Evolutionary conservation across 176 grass and related monocot species (phyloP).

Genomic region (Juncus effusus): DNA sequence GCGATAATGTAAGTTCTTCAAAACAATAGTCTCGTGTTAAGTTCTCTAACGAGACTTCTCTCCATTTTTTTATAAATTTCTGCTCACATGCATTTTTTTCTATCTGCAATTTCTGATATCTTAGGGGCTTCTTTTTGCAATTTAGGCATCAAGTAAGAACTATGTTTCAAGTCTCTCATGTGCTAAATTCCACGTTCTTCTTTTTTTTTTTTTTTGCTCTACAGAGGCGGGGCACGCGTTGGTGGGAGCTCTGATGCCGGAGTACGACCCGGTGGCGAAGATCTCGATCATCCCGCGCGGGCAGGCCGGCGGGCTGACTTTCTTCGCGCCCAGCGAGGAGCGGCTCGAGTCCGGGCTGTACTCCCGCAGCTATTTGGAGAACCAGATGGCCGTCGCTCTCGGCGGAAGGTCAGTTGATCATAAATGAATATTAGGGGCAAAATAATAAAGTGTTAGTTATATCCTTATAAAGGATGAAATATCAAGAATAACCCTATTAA

Average conservation of each 20-base stretch:
- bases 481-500: too few relatives aligned
- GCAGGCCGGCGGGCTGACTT: constrained; percentile 90
- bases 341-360: constrained; percentile 90
- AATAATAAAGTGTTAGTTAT: too few relatives aligned
- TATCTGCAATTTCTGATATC: too few relatives aligned
- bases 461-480: too few relatives aligned
- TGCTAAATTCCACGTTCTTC: background rate
- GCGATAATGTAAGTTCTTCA: too few relatives aligned
- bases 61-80: constrained; percentile 3
- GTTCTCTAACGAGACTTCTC: background rate
- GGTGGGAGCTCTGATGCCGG: constrained; percentile 93
- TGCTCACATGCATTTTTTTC: background rate
- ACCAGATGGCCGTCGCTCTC: constrained; percentile 99
- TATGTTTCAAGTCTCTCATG: too few relatives aligned
- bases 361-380: constrained; percentile 94
- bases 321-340: constrained; percentile 96
- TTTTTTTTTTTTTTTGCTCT: background rate
- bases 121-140: too few relatives aligned
- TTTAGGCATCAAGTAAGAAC: too few relatives aligned
- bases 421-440: background rate
- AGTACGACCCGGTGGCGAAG: constrained; percentile 94
- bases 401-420: constrained; percentile 63
- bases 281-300: constrained; percentile 97
- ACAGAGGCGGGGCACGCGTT: constrained; percentile 96
- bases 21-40: background rate